Evolutionary conservation across 441 rosid genomes (phyloP).

Genomic region (Breynia disticha): DNA sequence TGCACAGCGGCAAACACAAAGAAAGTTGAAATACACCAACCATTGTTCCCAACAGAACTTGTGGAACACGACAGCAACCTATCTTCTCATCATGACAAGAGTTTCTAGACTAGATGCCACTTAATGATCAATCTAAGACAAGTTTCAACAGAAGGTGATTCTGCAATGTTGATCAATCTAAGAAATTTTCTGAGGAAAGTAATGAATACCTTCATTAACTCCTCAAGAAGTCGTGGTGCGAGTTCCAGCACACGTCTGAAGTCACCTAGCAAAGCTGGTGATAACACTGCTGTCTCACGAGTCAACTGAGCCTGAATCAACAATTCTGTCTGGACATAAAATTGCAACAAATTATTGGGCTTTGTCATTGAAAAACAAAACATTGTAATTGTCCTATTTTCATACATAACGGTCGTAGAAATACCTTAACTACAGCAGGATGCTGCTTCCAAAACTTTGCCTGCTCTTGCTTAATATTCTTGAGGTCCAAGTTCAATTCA

Average conservation of each 20-base stretch:
- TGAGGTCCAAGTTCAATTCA: constrained; percentile 87
- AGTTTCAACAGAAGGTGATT: too few species aligned
- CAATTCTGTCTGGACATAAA: constrained; percentile 70
- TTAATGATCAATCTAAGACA: too few species aligned
- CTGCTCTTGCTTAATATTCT: constrained; percentile 98
- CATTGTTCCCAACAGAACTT: too few species aligned
- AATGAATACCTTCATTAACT: constrained; percentile 70
- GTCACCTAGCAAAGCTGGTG: constrained; percentile 75
- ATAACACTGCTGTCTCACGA: constrained; percentile 57
- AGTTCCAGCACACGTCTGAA: constrained; percentile 88
- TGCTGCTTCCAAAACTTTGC: constrained; percentile 99
- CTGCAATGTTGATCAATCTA: too few species aligned
- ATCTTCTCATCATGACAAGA: too few species aligned
- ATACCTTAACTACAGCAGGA: constrained; percentile 93
- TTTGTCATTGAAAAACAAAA: constrained; percentile 5
- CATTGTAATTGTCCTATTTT: constrained; percentile 6
- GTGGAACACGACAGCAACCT: too few species aligned
- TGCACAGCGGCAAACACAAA: too few species aligned
- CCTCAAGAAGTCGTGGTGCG: constrained; percentile 97
- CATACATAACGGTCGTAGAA: constrained; percentile 10
- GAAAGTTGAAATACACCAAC: too few species aligned
- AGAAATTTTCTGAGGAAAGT: background rate
- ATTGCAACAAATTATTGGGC: constrained; percentile 8
- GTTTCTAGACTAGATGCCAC: too few species aligned
- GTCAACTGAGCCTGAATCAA: constrained; percentile 97